These are phyloP conservation scores for Euclidium syriacum DNA, from an alignment of 345 rosid species.

Conservation along the genomic window DNA sequence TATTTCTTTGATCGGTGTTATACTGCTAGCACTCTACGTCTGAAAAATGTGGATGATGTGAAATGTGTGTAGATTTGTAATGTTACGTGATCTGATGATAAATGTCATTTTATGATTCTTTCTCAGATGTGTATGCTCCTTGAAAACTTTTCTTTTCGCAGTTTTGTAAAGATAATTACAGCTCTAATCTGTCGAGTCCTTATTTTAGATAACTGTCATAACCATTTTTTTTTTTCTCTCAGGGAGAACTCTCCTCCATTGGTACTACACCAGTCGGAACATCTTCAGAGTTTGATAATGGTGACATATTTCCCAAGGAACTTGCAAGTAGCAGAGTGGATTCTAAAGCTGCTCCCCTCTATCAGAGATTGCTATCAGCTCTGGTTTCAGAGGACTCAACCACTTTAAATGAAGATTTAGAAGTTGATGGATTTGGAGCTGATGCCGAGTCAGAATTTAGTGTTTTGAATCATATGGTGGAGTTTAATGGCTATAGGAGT, in stretches of 20 bases:
- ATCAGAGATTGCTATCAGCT: constrained; percentile 78
- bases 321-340: constrained; percentile 34
- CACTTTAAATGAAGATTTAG: constrained; percentile 38
- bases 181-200: background rate
- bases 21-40: background rate
- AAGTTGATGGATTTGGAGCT: constrained; percentile 47
- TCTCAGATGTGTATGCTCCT: background rate
- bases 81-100: background rate
- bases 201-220: constrained; percentile 13
- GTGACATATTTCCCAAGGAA: constrained; percentile 35
- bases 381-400: constrained; percentile 70
- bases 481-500: constrained; percentile 53
- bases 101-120: background rate
- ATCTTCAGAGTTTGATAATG: constrained; percentile 22
- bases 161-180: background rate
- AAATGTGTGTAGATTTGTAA: background rate
- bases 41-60: background rate
- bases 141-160: background rate
- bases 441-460: constrained; percentile 59
- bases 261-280: constrained; percentile 12
- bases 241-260: constrained; percentile 28
- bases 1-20: background rate
- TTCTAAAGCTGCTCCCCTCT: constrained; percentile 48
- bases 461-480: constrained; percentile 43
- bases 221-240: constrained; percentile 10